A percentile compares a stretch with the other conserved stretches of the same genome.
Conservation (phyloP, 345 rosid species). For the Hibiscus trionum region DNA sequence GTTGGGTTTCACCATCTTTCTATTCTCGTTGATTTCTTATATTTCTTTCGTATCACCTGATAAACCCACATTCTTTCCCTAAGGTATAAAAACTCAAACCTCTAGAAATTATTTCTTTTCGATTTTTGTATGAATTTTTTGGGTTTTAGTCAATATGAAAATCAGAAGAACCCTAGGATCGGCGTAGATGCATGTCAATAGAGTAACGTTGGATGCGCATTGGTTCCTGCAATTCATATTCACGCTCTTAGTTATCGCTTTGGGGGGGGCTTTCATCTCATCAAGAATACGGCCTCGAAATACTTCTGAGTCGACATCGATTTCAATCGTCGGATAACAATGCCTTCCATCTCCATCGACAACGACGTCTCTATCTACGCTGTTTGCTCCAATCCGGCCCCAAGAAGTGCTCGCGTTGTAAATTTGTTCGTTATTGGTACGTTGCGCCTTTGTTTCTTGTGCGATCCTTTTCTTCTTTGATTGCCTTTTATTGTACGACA, state of each 20-base stretch:
- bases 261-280: constrained; percentile 49
- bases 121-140: too few species aligned
- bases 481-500: too few species aligned
- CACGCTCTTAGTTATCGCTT: constrained; percentile 38
- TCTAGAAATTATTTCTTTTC: too few species aligned
- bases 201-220: constrained; percentile 61
- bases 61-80: too few species aligned
- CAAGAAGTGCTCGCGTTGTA: constrained; percentile 51
- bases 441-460: neutral
- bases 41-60: too few species aligned
- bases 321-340: constrained; percentile 37
- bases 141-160: too few species aligned
- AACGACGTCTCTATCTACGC: constrained; percentile 15
- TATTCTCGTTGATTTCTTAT: too few species aligned
- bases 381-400: constrained; percentile 28
- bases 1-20: neutral
- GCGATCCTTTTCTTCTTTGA: neutral
- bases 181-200: constrained; percentile 62
- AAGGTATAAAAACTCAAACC: too few species aligned
- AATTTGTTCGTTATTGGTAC: constrained; percentile 51
- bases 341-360: constrained; percentile 6
- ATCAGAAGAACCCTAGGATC: constrained; percentile 6
- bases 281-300: constrained; percentile 71
- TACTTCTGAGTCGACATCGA: constrained; percentile 76
- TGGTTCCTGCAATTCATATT: constrained; percentile 62